These are phyloP conservation scores for Solanum piurae DNA, from an alignment of 257 asterid genomes.

Conservation along the genomic window DNA sequence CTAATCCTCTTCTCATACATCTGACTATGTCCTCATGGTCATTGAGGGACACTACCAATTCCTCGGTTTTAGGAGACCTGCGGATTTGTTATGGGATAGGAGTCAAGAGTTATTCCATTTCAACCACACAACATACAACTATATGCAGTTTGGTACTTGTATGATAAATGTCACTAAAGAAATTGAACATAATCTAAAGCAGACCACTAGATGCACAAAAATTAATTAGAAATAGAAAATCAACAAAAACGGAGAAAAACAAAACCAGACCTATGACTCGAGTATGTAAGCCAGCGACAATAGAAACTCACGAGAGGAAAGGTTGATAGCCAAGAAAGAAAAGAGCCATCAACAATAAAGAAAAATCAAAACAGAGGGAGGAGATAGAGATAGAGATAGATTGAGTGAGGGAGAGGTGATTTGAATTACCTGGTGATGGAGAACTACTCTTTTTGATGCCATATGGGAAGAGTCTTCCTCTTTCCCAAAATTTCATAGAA, in stretches of 20 bases:
- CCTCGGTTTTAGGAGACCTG: neutral
- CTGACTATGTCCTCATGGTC: neutral
- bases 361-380: neutral
- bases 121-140: neutral
- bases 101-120: neutral
- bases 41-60: neutral
- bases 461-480: slow-evolving; percentile 77
- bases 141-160: neutral
- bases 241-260: neutral
- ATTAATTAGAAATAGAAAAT: neutral
- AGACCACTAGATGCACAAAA: neutral
- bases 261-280: neutral
- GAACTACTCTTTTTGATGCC: slow-evolving; percentile 38
- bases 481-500: slow-evolving; percentile 72
- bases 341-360: neutral
- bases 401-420: neutral
- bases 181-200: neutral
- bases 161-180: neutral
- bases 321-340: neutral
- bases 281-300: neutral
- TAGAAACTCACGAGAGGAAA: neutral
- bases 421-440: neutral
- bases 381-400: neutral
- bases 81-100: neutral
- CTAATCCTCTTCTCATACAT: neutral